Conservation (phyloP, 495 filamentous ascomycete species). For the Aspergillus steynii region DNA sequence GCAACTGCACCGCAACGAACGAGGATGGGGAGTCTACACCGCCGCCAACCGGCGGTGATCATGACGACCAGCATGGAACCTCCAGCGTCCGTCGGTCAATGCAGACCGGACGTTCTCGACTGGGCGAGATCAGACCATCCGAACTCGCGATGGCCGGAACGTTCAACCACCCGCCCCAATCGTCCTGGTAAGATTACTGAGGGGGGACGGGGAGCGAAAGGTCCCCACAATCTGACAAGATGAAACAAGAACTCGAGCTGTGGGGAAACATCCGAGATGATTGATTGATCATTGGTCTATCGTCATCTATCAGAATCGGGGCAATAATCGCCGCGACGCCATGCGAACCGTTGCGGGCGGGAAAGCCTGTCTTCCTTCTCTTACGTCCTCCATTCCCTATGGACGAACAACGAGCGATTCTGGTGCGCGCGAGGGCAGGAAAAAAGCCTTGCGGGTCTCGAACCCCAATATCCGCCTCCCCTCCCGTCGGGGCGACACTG, state of each 20-base stretch:
- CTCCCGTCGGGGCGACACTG: too few relatives aligned
- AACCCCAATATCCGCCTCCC: too few relatives aligned
- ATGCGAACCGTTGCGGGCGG: neutral
- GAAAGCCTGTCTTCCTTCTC: too few relatives aligned
- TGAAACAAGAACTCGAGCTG: constrained; percentile 18
- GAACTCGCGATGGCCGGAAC: constrained; percentile 4
- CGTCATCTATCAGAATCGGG: neutral
- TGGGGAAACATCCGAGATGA: constrained; percentile 9
- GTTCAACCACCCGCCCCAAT: neutral
- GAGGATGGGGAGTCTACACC: neutral
- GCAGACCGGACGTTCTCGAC: constrained; percentile 11
- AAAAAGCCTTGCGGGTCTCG: too few relatives aligned
- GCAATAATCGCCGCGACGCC: neutral
- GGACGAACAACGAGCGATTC: too few relatives aligned
- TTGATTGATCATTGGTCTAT: neutral
- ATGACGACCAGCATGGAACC: neutral
- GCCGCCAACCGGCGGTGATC: neutral
- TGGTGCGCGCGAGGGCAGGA: too few relatives aligned
- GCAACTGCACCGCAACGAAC: too few relatives aligned
- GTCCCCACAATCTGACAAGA: constrained; percentile 11
- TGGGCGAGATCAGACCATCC: constrained; percentile 16
- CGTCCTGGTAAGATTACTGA: neutral
- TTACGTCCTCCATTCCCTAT: too few relatives aligned
- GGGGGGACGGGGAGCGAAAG: neutral
- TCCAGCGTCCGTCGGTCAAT: neutral